Evolutionary conservation across 805 yeast species (phyloP).

Genomic region (Alloascoidea africana): DNA sequence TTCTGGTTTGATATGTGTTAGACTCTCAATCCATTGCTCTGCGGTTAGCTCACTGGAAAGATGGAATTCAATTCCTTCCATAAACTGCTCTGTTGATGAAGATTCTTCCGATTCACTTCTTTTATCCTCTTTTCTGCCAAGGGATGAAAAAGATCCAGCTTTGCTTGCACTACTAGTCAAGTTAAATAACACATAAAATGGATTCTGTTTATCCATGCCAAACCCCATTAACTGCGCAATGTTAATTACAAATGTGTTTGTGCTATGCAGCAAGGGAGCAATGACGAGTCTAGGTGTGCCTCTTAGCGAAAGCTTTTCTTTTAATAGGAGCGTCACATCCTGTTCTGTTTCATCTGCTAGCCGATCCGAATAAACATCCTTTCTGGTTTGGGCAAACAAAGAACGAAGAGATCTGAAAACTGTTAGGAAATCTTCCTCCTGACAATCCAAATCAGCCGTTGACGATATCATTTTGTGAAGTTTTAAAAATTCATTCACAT

Average conservation of each 20-base stretch:
- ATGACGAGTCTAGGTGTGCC: too few relatives aligned
- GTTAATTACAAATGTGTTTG: not conserved
- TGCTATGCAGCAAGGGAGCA: not conserved
- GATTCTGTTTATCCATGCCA: not conserved
- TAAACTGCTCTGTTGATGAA: not conserved
- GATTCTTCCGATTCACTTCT: not conserved
- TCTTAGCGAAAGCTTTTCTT: not conserved
- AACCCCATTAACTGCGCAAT: not conserved
- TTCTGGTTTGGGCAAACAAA: not conserved
- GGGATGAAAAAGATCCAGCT: too few relatives aligned
- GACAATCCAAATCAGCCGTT: not conserved
- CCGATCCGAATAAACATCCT: too few relatives aligned
- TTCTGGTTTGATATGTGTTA: slow-evolving; percentile 1
- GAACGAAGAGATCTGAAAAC: not conserved
- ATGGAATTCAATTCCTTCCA: not conserved
- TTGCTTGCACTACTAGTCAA: not conserved
- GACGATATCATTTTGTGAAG: not conserved
- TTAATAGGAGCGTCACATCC: not conserved
- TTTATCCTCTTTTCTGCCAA: too few relatives aligned
- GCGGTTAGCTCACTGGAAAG: not conserved
- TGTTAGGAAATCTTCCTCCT: not conserved
- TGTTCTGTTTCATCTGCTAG: not conserved
- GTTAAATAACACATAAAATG: not conserved
- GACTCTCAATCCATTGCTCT: not conserved
- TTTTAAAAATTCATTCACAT: not conserved